Percentiles rank a stretch among this genome's conserved stretches.
Evolutionary conservation across 2,329 filamentous ascomycete species (phyloP).

Genomic region (Leptographium flavum): DNA sequence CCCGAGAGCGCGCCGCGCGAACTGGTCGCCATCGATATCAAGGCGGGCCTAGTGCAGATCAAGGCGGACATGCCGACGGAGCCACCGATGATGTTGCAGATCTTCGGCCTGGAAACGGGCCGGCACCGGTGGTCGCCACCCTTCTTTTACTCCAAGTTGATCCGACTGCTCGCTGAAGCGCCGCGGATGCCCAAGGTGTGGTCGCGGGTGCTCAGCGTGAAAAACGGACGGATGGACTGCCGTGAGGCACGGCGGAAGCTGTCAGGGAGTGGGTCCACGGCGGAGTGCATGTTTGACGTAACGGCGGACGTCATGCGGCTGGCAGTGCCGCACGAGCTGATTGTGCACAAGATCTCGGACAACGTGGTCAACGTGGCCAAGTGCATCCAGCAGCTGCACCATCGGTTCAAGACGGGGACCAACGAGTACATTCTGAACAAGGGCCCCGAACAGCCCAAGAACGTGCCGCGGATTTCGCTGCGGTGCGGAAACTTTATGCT

Average conservation of each 20-base stretch:
- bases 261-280: slow-evolving; percentile 39
- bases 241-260: slow-evolving; percentile 45
- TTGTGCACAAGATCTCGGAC: slow-evolving; percentile 83
- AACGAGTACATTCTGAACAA: slow-evolving; percentile 84
- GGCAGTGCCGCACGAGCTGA: slow-evolving; percentile 79
- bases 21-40: slow-evolving; percentile 69
- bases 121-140: slow-evolving; percentile 79
- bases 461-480: slow-evolving; percentile 73
- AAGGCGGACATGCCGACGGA: slow-evolving; percentile 82
- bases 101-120: slow-evolving; percentile 70
- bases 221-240: slow-evolving; percentile 65
- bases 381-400: slow-evolving; percentile 77
- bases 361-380: slow-evolving; percentile 83
- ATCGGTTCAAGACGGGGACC: slow-evolving; percentile 76
- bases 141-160: slow-evolving; percentile 61
- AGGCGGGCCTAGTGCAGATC: slow-evolving; percentile 67
- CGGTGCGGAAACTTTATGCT: slow-evolving; percentile 73
- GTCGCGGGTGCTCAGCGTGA: slow-evolving; percentile 76
- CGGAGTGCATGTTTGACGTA: slow-evolving; percentile 75
- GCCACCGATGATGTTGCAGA: slow-evolving; percentile 80
- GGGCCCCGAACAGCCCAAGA: slow-evolving; percentile 70
- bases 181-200: slow-evolving; percentile 73
- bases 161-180: slow-evolving; percentile 76
- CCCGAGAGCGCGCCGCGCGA: slow-evolving; percentile 29
- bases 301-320: slow-evolving; percentile 74